Evolutionary conservation across 1,139 yeast species (phyloP).

Genomic region (Blastobotrys raffinosifermentans): DNA sequence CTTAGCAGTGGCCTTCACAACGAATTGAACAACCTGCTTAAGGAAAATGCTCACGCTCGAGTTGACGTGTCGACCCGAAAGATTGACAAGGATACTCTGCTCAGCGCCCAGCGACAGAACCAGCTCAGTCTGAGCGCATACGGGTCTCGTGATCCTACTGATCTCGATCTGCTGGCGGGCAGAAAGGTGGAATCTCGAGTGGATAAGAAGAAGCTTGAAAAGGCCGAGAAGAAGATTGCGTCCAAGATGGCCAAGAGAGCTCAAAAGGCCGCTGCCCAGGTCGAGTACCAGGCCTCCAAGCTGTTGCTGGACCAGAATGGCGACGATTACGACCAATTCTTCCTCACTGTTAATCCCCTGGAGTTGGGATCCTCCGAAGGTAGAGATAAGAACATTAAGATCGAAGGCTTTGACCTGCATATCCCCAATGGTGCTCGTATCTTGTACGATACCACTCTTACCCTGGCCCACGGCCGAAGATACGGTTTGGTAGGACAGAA

Average conservation of each 20-base stretch:
- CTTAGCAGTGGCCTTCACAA: conserved; percentile 44
- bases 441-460: conserved; percentile 77
- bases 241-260: conserved; percentile 93
- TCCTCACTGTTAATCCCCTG: conserved; percentile 88
- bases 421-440: conserved; percentile 96
- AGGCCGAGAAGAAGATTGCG: conserved; percentile 95
- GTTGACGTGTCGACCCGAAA: conserved; percentile 79
- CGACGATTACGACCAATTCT: conserved; percentile 88
- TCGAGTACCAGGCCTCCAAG: conserved; percentile 85
- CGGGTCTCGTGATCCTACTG: conserved; percentile 58
- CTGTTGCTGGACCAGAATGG: conserved; percentile 57
- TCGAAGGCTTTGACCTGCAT: conserved; percentile 86
- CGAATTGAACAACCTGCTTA: conserved; percentile 50
- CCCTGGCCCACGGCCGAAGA: conserved; percentile 87
- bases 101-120: conserved; percentile 29
- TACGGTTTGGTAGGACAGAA: conserved; percentile 97
- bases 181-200: conserved; percentile 90
- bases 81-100: conserved; percentile 36
- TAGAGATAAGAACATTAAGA: conserved; percentile 87
- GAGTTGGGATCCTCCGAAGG: conserved; percentile 85
- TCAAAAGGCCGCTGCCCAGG: conserved; percentile 55
- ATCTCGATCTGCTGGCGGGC: conserved; percentile 80
- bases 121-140: conserved; percentile 23
- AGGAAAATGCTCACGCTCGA: conserved; percentile 55
- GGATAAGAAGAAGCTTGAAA: conserved; percentile 91